These are phyloP conservation scores for Solanum hybrid DNA, from an alignment of 305 asterid species.

Conservation along the genomic window DNA sequence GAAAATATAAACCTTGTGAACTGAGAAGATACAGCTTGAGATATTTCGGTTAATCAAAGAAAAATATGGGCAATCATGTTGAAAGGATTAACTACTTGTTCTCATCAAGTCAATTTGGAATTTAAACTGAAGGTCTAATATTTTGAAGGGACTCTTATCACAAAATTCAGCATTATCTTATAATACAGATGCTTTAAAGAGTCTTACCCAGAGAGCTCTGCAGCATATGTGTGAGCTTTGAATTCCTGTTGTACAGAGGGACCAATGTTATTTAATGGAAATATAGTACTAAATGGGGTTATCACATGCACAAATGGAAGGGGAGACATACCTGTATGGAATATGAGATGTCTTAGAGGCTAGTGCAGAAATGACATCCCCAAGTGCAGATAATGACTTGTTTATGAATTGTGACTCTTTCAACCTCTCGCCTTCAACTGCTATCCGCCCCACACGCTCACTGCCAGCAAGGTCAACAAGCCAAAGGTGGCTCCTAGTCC, in stretches of 20 bases:
- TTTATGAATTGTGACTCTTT: conserved; percentile 92
- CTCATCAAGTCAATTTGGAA: neutral
- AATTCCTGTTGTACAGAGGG: conserved; percentile 52
- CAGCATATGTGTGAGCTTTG: conserved; percentile 94
- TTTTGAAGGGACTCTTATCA: neutral
- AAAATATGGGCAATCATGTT: neutral
- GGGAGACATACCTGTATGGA: conserved; percentile 62
- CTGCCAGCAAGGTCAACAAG: conserved; percentile 97
- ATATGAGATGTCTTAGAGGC: conserved; percentile 74
- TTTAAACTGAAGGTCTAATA: neutral
- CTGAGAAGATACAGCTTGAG: neutral
- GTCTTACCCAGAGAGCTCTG: conserved; percentile 86
- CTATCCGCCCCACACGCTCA: conserved; percentile 85
- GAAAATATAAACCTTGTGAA: neutral
- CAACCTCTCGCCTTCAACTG: conserved; percentile 85
- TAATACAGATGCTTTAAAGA: neutral
- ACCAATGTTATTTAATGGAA: conserved; percentile 9
- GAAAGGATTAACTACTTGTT: neutral
- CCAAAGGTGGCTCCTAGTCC: conserved; percentile 90
- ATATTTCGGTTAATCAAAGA: neutral
- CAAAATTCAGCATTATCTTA: neutral
- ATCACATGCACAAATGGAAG: neutral
- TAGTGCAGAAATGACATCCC: conserved; percentile 88
- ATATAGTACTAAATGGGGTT: neutral
- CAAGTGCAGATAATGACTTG: conserved; percentile 84